These are phyloP conservation scores for Lycium barbarum DNA, from an alignment of 257 asterid genomes.

Conservation along the genomic window DNA sequence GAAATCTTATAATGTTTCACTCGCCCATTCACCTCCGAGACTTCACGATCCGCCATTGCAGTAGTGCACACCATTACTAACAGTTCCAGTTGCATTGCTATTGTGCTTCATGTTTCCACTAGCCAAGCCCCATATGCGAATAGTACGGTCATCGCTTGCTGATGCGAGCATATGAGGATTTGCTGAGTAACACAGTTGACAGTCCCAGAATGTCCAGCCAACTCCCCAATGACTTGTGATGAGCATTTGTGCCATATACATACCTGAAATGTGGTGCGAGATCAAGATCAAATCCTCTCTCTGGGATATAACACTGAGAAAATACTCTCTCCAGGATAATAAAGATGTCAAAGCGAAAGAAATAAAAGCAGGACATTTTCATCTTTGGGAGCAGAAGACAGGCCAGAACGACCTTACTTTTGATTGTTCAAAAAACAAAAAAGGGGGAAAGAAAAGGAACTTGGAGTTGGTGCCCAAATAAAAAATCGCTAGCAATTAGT, in stretches of 20 bases:
- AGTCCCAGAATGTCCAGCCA: constrained; percentile 77
- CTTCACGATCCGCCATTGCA: constrained; percentile 70
- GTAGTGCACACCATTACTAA: constrained; percentile 63
- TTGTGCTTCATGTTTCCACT: constrained; percentile 47
- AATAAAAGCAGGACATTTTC: not conserved
- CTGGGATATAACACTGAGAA: not conserved
- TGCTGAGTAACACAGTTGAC: constrained; percentile 82
- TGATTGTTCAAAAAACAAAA: not conserved
- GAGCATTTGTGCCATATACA: constrained; percentile 80
- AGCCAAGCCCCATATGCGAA: constrained; percentile 83
- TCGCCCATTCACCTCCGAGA: constrained; percentile 35
- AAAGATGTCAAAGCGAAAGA: not conserved
- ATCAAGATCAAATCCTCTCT: not conserved
- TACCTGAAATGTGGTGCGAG: constrained; percentile 47
- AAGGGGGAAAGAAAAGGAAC: not conserved
- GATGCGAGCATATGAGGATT: constrained; percentile 91
- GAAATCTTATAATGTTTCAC: constrained; percentile 24
- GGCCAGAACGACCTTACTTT: not conserved
- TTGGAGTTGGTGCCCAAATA: not conserved
- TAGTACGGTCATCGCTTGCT: constrained; percentile 86
- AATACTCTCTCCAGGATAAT: not conserved
- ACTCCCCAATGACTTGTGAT: constrained; percentile 56
- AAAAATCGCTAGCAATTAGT: not conserved
- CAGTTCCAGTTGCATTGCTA: constrained; percentile 50
- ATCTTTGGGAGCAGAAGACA: no score